A percentile compares a stretch with the other conserved stretches of the same genome.
These are phyloP conservation scores for Entomortierella chlamydospora DNA, from an alignment of 192 early-diverging fungal species.

Conservation along the genomic window DNA sequence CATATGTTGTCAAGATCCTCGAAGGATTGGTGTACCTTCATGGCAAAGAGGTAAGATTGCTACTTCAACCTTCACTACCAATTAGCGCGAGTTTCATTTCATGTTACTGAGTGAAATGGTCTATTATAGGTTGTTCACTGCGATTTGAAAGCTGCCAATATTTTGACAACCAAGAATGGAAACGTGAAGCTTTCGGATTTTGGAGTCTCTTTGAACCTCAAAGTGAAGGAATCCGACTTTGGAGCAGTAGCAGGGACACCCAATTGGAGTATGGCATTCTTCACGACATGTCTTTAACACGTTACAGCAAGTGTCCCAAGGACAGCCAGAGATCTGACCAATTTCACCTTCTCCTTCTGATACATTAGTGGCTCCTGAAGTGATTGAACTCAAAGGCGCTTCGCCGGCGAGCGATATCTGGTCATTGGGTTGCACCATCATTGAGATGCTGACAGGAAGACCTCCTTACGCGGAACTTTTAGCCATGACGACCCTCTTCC, in stretches of 20 bases:
- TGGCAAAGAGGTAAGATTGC: constrained; percentile 71
- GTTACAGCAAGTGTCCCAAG: too few relatives aligned
- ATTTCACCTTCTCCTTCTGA: neutral
- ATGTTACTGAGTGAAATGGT: neutral
- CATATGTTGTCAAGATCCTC: constrained; percentile 90
- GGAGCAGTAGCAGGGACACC: constrained; percentile 83
- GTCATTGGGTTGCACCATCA: constrained; percentile 91
- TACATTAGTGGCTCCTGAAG: constrained; percentile 80
- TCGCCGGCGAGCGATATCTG: constrained; percentile 94
- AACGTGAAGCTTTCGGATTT: constrained; percentile 97
- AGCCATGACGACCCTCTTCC: constrained; percentile 92
- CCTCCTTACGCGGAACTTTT: constrained; percentile 91
- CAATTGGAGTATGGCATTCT: constrained; percentile 82
- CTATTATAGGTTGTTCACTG: constrained; percentile 81
- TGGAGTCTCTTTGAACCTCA: constrained; percentile 92
- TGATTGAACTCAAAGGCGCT: constrained; percentile 92
- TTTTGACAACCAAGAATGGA: constrained; percentile 95
- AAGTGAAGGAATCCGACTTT: constrained; percentile 73
- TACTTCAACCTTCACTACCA: neutral
- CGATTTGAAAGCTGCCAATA: constrained; percentile 97
- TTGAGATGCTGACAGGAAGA: constrained; percentile 93
- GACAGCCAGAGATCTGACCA: too few relatives aligned
- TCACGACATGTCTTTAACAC: neutral
- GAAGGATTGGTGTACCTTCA: constrained; percentile 93
- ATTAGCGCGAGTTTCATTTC: neutral